These are phyloP conservation scores for Mentha longifolia DNA, from an alignment of 257 asterid genomes.

Conservation along the genomic window DNA sequence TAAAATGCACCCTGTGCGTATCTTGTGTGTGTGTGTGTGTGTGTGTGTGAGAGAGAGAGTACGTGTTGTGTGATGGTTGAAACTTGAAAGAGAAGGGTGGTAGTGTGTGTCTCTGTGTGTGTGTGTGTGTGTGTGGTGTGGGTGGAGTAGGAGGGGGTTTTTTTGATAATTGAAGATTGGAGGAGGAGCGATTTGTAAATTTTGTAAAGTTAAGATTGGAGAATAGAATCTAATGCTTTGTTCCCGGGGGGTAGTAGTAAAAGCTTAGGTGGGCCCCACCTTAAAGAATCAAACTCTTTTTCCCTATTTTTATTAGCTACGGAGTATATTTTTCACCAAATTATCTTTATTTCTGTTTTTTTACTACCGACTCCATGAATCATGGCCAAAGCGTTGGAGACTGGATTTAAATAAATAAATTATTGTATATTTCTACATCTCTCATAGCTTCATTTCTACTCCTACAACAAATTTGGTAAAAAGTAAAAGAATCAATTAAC, in stretches of 20 bases:
- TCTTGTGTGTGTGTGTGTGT: neutral
- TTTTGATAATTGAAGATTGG: constrained; percentile 9
- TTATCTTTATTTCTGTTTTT: too few species aligned
- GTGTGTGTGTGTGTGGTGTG: too few species aligned
- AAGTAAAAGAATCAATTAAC: neutral
- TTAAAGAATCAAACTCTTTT: constrained; percentile 28
- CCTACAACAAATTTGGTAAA: neutral
- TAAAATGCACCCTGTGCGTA: constrained; percentile 10
- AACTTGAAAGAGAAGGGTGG: constrained; percentile 29
- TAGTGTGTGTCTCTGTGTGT: too few species aligned
- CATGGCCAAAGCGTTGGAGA: too few species aligned
- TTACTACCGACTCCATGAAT: too few species aligned
- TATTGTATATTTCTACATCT: too few species aligned
- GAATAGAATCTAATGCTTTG: constrained; percentile 57
- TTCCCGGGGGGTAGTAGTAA: constrained; percentile 19
- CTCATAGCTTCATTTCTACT: too few species aligned
- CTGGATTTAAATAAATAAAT: too few species aligned
- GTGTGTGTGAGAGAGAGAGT: neutral
- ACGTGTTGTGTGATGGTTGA: neutral
- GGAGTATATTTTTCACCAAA: too few species aligned
- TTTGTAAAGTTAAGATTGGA: constrained; percentile 20
- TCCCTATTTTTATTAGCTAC: neutral
- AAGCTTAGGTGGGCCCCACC: constrained; percentile 18
- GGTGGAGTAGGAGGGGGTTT: constrained; percentile 13
- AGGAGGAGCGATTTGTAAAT: neutral